Base-by-base conservation (phyloP, 2,329 filamentous ascomycete species). In the Cercospora sp. region DNA sequence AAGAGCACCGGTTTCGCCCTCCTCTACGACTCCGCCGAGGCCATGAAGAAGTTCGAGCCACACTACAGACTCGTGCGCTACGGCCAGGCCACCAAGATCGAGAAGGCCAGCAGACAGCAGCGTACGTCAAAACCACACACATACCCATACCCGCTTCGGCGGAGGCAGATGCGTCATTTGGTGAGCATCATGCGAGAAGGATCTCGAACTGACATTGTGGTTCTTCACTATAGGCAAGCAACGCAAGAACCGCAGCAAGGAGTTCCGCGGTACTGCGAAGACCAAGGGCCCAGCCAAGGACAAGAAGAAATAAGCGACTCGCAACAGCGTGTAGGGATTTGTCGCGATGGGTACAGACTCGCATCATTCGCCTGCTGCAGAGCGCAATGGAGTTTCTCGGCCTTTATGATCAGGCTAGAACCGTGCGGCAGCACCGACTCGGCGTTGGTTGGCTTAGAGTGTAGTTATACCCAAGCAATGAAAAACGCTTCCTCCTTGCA, bases 41-140 rank as follows among this genome's bases (percentile, higher is more conserved):
- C 94, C 80, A 90, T 99, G 90, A 97, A 97, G 92, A 98, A 98
- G 87, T 99, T 98, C 85, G 95, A 99, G 90, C 95, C 95, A 79
- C 91, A 91, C 86, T 97, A 97, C 91, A 91, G 95, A 85, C 90
- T 97, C 78, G 89, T 99, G 84, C 90, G 95, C 78, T 92, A 97
- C 82, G 95, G 94, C 82, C 87, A 92, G 78, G 94, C 93, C 80
- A 88, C 84, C 84, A 98, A 98, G 92, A 88, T 93, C 84, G 95
- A 99, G 91, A 94, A 94, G 88, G 89, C 95, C 79, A 93, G 90
- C 87, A 92, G 95, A 90, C 95, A 99, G 87, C 95, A 99, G 87
- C 94, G 95, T 97, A 94, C 82, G 94, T 96, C 77, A 70, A 71
- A 66, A 60, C 69, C 63, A 70, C 68, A 63, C 55, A 64, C 48